Conservation (phyloP, 371 early-diverging fungal species). For the Rozella allomycis region DNA sequence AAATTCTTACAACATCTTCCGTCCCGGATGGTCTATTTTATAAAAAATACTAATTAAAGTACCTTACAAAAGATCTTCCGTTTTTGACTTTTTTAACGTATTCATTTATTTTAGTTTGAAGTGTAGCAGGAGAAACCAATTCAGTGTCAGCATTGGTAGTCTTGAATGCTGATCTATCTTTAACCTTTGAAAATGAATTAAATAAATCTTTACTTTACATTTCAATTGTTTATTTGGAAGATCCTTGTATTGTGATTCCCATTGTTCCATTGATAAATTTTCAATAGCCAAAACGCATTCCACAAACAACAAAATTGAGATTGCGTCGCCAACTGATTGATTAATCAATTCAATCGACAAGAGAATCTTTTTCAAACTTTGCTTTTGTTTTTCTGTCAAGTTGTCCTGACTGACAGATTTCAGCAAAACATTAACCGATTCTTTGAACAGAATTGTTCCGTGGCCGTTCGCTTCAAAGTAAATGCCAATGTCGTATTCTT, state of each 20-base stretch:
- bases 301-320: constrained; percentile 73
- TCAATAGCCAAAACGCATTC: constrained; percentile 72
- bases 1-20: constrained; percentile 96
- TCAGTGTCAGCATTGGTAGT: constrained; percentile 89
- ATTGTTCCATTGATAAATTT: constrained; percentile 52
- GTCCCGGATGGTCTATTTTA: constrained; percentile 99
- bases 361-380: background rate
- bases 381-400: background rate
- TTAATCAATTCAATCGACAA: constrained; percentile 84
- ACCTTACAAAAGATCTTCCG: constrained; percentile 86
- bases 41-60: constrained; percentile 5
- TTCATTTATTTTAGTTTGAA: constrained; percentile 68
- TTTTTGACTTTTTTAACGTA: constrained; percentile 52
- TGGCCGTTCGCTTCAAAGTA: constrained; percentile 99
- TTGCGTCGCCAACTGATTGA: constrained; percentile 95
- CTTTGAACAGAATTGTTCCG: constrained; percentile 92
- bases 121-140: constrained; percentile 59
- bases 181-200: constrained; percentile 22
- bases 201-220: constrained; percentile 33
- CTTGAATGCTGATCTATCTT: constrained; percentile 61
- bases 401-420: background rate
- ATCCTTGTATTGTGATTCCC: constrained; percentile 85
- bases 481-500: constrained; percentile 90
- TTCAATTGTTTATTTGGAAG: constrained; percentile 82
- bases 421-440: constrained; percentile 43